phyloP scores from a whole-genome alignment of 768 basidiomycete species.

The Tulasnella sp. region DNA sequence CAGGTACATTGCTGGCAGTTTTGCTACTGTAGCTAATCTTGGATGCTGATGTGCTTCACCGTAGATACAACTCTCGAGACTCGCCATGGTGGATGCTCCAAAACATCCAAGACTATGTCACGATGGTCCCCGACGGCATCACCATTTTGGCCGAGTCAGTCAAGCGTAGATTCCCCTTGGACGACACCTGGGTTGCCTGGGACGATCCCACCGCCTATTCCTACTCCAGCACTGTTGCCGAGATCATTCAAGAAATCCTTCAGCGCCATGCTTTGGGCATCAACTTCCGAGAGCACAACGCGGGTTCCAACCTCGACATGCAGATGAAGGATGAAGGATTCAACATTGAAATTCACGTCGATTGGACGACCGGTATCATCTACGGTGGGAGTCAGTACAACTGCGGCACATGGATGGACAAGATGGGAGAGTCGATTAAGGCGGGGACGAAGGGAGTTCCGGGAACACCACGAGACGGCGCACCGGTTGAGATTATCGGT shows the following conservation, averaged over 20 bases:
- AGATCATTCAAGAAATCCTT: slow-evolving; percentile 91
- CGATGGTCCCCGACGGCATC: slow-evolving; percentile 72
- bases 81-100: slow-evolving; percentile 99
- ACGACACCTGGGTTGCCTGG: slow-evolving; percentile 92
- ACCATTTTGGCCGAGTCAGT: slow-evolving; percentile 69
- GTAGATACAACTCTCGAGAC: slow-evolving; percentile 89
- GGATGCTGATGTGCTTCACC: not conserved
- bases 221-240: slow-evolving; percentile 74
- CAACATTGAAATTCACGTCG: slow-evolving; percentile 85
- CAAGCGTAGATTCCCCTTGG: slow-evolving; percentile 86
- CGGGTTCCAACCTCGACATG: slow-evolving; percentile 92
- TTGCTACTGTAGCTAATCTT: not conserved
- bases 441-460: slow-evolving; percentile 92
- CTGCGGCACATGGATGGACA: slow-evolving; percentile 97
- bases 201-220: slow-evolving; percentile 75
- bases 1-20: slow-evolving; percentile 36
- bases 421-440: slow-evolving; percentile 88
- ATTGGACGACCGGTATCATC: slow-evolving; percentile 89
- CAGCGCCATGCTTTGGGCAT: slow-evolving; percentile 91
- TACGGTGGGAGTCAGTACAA: slow-evolving; percentile 76
- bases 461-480: slow-evolving; percentile 93
- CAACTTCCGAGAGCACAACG: slow-evolving; percentile 90
- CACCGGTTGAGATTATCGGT: slow-evolving; percentile 92
- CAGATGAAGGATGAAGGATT: slow-evolving; percentile 94
- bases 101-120: slow-evolving; percentile 90